Base-by-base conservation (phyloP, 2,329 filamentous ascomycete species). In the Pseudomassariella vexata region DNA sequence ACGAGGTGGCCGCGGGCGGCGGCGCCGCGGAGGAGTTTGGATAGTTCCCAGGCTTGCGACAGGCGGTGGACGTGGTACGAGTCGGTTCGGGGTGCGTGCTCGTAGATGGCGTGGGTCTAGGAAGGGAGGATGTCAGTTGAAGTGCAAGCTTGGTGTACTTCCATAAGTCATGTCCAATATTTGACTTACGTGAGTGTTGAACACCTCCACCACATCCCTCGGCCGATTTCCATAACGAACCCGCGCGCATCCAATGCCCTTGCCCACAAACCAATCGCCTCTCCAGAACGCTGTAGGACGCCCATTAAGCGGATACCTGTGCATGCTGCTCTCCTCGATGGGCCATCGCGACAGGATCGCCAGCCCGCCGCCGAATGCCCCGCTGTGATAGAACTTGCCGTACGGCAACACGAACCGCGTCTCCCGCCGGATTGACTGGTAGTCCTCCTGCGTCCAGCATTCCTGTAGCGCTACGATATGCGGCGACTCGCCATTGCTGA, bases 201-300 rank as follows among this genome's bases (percentile, higher is more conserved):
- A 95, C 2, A 96, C 86, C 51, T 95, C 87, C 12, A 87, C 68
- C 9, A 89, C 63, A 45, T 92, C 82, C 37, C 73, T 73, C 26
- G 59, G 55, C 1, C 63, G 70, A 1, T 73, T 63, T 0, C 85
- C 85, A 44, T 83, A 81, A 4, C 84, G 69, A 45, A 96, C 82
- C 41, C 75, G 74, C 3, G 90, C 90, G 51, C 76, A 83, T 6
- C 90, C 92, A 24, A 96, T 79, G 11, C 92, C 92, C 56, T 96
- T 96, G 0, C 92, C 92, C 8, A 95, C 89, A 52, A 80, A 96
- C 87, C 90, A 96, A 58, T 96, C 90, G 9, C 92, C 92, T 38
- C 90, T 73, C 63, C 83, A 95, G 60, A 96, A 95, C 5, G 90
- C 90, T 8, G 88, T 90, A 5, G 92, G 92, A 12, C 90, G 76